Evolutionary conservation across 2,329 filamentous ascomycete species (phyloP).

Genomic region (Onygena corvina): DNA sequence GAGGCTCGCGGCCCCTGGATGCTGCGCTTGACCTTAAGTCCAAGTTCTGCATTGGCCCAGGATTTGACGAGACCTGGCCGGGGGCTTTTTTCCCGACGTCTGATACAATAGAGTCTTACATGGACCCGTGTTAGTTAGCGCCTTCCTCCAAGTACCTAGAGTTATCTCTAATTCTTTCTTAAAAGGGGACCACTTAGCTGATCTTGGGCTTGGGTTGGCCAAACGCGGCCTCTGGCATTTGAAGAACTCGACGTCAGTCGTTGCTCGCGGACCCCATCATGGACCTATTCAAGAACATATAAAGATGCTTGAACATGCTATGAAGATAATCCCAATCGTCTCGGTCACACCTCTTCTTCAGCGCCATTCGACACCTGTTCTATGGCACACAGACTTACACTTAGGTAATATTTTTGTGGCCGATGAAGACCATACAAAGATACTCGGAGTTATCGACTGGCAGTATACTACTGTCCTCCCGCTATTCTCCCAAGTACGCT

Average conservation of each 20-base stretch:
- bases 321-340: constrained; percentile 2
- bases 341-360: background rate
- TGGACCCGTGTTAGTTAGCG: constrained; percentile 4
- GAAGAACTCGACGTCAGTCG: background rate
- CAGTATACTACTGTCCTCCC: constrained; percentile 16
- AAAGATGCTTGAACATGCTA: background rate
- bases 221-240: background rate
- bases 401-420: constrained; percentile 31
- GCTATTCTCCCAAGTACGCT: constrained; percentile 4
- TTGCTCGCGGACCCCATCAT: background rate
- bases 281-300: background rate
- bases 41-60: constrained; percentile 2
- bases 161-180: background rate
- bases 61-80: background rate
- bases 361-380: background rate
- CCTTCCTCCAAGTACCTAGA: background rate
- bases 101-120: background rate
- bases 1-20: background rate
- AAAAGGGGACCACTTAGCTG: background rate
- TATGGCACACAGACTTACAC: constrained; percentile 32
- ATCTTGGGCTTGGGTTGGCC: background rate
- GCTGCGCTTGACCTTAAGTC: background rate
- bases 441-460: constrained; percentile 35
- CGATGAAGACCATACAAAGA: constrained; percentile 15
- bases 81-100: background rate